Conservation (phyloP, 2,329 filamentous ascomycete genomes). For the Tolypocladium guangdongense region DNA sequence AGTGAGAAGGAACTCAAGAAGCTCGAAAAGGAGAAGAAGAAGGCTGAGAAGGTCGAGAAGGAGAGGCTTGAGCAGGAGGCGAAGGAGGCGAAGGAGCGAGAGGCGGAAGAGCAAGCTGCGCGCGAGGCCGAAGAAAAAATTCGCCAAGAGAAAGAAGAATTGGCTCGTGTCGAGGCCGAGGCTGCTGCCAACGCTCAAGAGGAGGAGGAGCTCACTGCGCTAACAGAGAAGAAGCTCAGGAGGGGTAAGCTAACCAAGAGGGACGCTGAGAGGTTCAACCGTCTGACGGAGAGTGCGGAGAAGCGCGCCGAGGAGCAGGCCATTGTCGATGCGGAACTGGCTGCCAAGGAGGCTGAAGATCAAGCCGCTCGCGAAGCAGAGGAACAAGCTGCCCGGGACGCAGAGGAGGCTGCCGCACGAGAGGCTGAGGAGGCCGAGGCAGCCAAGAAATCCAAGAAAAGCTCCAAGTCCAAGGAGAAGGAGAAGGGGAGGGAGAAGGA, state of each 20-base stretch:
- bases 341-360: slow-evolving; percentile 26
- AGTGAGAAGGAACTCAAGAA: slow-evolving; percentile 40
- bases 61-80: slow-evolving; percentile 16
- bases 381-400: slow-evolving; percentile 5
- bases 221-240: slow-evolving; percentile 38
- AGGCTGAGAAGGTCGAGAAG: slow-evolving; percentile 28
- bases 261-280: slow-evolving; percentile 32
- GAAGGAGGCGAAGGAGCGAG: slow-evolving; percentile 13
- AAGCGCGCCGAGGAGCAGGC: slow-evolving; percentile 23
- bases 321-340: slow-evolving; percentile 14
- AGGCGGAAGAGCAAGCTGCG: slow-evolving; percentile 19
- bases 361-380: slow-evolving; percentile 23
- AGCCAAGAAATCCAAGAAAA: slow-evolving; percentile 31
- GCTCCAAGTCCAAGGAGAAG: slow-evolving; percentile 23
- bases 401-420: slow-evolving; percentile 14
- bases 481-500: slow-evolving; percentile 17
- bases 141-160: slow-evolving; percentile 14
- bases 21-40: slow-evolving; percentile 37
- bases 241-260: slow-evolving; percentile 34
- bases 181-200: slow-evolving; percentile 15
- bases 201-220: slow-evolving; percentile 26
- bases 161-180: slow-evolving; percentile 12
- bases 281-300: slow-evolving; percentile 22
- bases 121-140: slow-evolving; percentile 19
- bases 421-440: slow-evolving; percentile 24